Conservation (phyloP, 2,329 filamentous ascomycete species). For the Zasmidium angulare region DNA sequence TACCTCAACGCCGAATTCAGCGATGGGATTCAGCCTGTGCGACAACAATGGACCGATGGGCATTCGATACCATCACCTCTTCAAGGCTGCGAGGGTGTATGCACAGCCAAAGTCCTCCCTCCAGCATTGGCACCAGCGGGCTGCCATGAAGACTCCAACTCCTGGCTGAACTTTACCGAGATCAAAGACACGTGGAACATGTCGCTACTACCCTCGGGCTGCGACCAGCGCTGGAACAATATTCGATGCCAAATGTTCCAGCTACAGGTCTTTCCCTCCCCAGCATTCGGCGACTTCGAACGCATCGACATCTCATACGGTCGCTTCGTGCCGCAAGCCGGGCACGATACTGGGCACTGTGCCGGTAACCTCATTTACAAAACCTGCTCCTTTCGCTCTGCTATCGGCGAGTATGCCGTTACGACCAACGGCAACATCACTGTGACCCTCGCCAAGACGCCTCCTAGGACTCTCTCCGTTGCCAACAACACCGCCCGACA, state of each 20-base stretch:
- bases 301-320: constrained; percentile 1
- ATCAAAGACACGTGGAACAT: background rate
- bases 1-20: background rate
- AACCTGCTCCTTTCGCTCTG: constrained; percentile 5
- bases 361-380: constrained; percentile 3
- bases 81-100: background rate
- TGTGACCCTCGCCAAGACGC: background rate
- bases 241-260: background rate
- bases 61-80: background rate
- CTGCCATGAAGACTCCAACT: background rate
- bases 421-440: background rate
- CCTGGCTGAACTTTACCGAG: background rate
- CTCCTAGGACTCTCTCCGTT: background rate
- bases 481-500: constrained; percentile 3
- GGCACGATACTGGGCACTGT: background rate
- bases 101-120: background rate
- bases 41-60: background rate
- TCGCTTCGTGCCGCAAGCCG: background rate
- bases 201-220: background rate
- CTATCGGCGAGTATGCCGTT: constrained; percentile 1
- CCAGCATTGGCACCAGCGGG: background rate
- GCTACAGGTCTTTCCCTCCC: background rate
- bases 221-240: background rate
- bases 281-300: background rate
- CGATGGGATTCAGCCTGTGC: background rate